Evolutionary conservation across 2,329 filamentous ascomycete species (phyloP).

Genomic region (Leptographium galeiforme): DNA sequence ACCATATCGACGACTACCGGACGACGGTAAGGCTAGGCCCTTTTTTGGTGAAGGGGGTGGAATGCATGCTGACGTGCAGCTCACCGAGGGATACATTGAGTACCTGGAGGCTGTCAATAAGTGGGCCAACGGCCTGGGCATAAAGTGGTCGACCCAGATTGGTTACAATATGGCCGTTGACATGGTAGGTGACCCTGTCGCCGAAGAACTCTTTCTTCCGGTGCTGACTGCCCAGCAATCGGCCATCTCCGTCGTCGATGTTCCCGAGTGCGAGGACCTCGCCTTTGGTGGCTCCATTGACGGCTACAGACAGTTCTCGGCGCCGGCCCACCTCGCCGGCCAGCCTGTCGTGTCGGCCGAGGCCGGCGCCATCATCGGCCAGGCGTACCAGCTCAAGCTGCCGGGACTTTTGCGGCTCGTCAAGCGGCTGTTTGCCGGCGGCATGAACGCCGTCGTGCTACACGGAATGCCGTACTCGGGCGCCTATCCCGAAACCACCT

Average conservation of each 20-base stretch:
- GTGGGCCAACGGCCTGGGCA: slow-evolving; percentile 20
- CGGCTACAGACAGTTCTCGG: slow-evolving; percentile 24
- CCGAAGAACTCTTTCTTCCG: not conserved
- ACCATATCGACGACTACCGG: slow-evolving; percentile 8
- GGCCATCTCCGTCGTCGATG: slow-evolving; percentile 22
- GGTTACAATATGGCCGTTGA: slow-evolving; percentile 29
- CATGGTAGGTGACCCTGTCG: slow-evolving; percentile 13
- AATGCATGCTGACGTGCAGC: not conserved
- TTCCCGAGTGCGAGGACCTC: slow-evolving; percentile 27
- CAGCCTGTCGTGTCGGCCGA: slow-evolving; percentile 26
- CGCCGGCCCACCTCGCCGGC: slow-evolving; percentile 23
- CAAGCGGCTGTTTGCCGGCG: slow-evolving; percentile 1
- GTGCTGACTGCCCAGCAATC: slow-evolving; percentile 8
- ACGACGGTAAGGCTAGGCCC: slow-evolving; percentile 1
- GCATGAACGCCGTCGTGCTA: slow-evolving; percentile 23
- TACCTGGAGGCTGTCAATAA: slow-evolving; percentile 18
- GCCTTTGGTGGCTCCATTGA: slow-evolving; percentile 23
- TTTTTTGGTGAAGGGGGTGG: not conserved
- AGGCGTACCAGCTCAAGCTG: slow-evolving; percentile 1
- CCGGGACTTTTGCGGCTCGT: not conserved
- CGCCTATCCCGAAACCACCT: slow-evolving; percentile 30
- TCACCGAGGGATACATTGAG: slow-evolving; percentile 4
- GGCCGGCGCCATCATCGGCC: slow-evolving; percentile 15
- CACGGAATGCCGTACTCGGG: slow-evolving; percentile 28
- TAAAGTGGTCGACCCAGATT: slow-evolving; percentile 25